Evolutionary conservation across 495 filamentous ascomycete species (phyloP).

Genomic region (Hamigera avellanea): DNA sequence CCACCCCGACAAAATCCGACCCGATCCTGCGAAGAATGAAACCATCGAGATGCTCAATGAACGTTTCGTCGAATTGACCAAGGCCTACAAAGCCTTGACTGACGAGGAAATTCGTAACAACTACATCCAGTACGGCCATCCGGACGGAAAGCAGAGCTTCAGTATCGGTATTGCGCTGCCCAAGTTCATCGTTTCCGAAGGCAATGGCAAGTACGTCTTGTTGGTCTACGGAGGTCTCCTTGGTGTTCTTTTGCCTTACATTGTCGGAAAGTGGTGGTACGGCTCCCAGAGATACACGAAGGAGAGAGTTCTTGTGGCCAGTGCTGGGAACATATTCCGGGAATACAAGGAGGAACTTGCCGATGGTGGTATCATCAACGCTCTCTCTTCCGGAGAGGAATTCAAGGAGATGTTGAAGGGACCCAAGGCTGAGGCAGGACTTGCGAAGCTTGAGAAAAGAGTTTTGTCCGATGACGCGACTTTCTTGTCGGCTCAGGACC

Average conservation of each 20-base stretch:
- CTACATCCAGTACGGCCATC: slow-evolving; percentile 89
- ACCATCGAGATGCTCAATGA: slow-evolving; percentile 77
- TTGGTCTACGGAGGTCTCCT: slow-evolving; percentile 77
- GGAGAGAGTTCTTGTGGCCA: slow-evolving; percentile 82
- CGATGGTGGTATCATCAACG: slow-evolving; percentile 65
- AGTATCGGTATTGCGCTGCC: slow-evolving; percentile 96
- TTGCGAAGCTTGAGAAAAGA: slow-evolving; percentile 70
- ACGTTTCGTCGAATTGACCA: slow-evolving; percentile 84
- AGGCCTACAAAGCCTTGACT: slow-evolving; percentile 94
- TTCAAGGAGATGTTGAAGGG: slow-evolving; percentile 63
- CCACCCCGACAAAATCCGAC: slow-evolving; percentile 86
- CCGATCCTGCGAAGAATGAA: slow-evolving; percentile 75
- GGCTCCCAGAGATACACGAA: slow-evolving; percentile 84
- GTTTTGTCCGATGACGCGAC: slow-evolving; percentile 49
- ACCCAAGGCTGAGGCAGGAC: slow-evolving; percentile 58
- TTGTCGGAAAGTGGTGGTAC: slow-evolving; percentile 98
- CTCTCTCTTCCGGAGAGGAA: slow-evolving; percentile 74
- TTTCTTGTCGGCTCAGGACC: slow-evolving; percentile 43
- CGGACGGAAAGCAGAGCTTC: slow-evolving; percentile 94
- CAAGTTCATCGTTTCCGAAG: slow-evolving; percentile 83
- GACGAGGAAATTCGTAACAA: slow-evolving; percentile 97
- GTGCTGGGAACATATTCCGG: slow-evolving; percentile 83
- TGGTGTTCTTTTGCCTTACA: slow-evolving; percentile 81
- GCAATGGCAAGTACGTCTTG: slow-evolving; percentile 90
- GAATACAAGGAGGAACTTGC: slow-evolving; percentile 78